phyloP scores from a whole-genome alignment of 768 basidiomycete species.

The Termitomyces heimii region DNA sequence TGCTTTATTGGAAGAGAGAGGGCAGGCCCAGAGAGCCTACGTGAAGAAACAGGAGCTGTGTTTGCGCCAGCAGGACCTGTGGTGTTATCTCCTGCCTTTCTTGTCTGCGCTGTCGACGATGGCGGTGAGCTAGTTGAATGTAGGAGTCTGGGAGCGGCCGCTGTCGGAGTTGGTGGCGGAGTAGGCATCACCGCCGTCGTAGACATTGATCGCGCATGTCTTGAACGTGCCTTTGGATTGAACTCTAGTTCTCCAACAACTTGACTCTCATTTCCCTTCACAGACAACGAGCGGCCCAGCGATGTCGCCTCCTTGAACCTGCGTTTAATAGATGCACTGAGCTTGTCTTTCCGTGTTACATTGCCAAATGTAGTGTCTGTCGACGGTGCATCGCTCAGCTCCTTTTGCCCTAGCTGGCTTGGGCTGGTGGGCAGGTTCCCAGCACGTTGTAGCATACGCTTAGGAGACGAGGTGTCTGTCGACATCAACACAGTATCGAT shows the following conservation, averaged over 20 bases:
- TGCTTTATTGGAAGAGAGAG: slow-evolving; percentile 9
- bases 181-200: background rate
- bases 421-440: slow-evolving; percentile 27
- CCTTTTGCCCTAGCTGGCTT: slow-evolving; percentile 19
- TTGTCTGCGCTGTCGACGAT: background rate
- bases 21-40: slow-evolving; percentile 1
- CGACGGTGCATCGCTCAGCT: slow-evolving; percentile 12
- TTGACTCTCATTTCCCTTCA: slow-evolving; percentile 8
- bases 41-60: background rate
- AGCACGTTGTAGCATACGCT: slow-evolving; percentile 30
- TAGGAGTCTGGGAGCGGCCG: background rate
- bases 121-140: background rate
- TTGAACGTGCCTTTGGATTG: background rate
- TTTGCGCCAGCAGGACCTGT: background rate
- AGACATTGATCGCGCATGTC: slow-evolving; percentile 8
- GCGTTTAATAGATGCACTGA: slow-evolving; percentile 28
- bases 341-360: slow-evolving; percentile 5
- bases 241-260: background rate
- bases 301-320: slow-evolving; percentile 27
- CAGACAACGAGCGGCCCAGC: slow-evolving; percentile 23
- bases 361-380: slow-evolving; percentile 1
- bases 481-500: background rate
- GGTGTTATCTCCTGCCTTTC: background rate
- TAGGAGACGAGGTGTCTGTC: slow-evolving; percentile 5
- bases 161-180: slow-evolving; percentile 7